Base-by-base conservation (phyloP, 176 grass and related monocot genomes). In the Cymbopogon citratus region DNA sequence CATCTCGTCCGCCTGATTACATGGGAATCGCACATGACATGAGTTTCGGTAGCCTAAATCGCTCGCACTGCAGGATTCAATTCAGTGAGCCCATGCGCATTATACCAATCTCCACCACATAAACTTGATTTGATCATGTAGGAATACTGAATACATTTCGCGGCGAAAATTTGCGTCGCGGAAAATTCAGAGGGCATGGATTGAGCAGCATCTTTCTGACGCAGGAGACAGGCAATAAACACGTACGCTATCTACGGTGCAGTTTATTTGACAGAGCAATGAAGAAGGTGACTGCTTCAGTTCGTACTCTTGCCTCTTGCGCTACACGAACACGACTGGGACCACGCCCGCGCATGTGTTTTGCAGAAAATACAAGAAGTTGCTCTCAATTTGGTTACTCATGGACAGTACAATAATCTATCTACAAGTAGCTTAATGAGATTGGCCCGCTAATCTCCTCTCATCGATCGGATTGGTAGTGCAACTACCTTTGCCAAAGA, bases 401-500 rank as follows among this genome's bases (percentile, higher is more conserved):
- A 0, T 52, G 19, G 2, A 40, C 73, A 41, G 5, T 24, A 63
- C 10, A 74, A 40, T 84, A 80, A 88, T 84, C 48, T 68, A 74
- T 1, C 13, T 16, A 18, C 5, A 18, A 48, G 7, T 12, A 71
- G n/a, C 15, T 2, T 11, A n/a, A 46, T 28, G 69, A 66, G 16
- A 29, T 71, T 19, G 8, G 6, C 54, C 70, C 33, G 67, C 44
- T 5, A 44, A 52, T 52, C 48, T 7, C 21, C 7, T 57, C 14
- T 54, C 19, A 28, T 59, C 44, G 59, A 36, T 59, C 44, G 45
- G 76, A 61, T 29, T 68, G 67, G 15, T n/a, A n/a, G n/a, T 34
- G 57, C 73, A 82, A 34, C 56, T 9, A 54, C 54, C 39, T 51
- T 82, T 64, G 73, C 63, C 63, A 27, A 69, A 66, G 34, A 80